Conservation (phyloP, 169 alveolate species). For the Cryptosporidium muris region DNA sequence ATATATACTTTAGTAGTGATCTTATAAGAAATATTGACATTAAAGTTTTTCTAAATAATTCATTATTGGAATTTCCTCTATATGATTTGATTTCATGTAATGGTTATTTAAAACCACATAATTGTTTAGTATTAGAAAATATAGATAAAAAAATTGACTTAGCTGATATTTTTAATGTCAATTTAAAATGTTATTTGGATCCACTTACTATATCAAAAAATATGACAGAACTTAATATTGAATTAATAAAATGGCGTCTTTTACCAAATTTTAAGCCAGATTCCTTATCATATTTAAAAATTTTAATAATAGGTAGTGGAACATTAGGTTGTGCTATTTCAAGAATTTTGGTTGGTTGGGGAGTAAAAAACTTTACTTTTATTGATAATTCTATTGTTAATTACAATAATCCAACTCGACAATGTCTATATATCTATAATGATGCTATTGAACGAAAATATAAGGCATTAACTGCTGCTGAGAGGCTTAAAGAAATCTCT, state of each 20-base stretch:
- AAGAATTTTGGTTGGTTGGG: slow-evolving; percentile 88
- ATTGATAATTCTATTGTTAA: slow-evolving; percentile 87
- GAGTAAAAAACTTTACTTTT: slow-evolving; percentile 85
- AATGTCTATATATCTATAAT: slow-evolving; percentile 85
- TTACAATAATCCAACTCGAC: slow-evolving; percentile 88
- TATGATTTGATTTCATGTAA: not conserved
- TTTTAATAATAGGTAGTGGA: slow-evolving; percentile 85
- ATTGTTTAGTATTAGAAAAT: not conserved
- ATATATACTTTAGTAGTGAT: not conserved
- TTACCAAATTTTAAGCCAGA: slow-evolving; percentile 82
- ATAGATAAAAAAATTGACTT: not conserved
- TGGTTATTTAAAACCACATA: not conserved
- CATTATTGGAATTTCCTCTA: no score
- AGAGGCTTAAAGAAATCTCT: slow-evolving; percentile 81
- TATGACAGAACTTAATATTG: slow-evolving; percentile 77
- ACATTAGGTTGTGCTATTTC: slow-evolving; percentile 81
- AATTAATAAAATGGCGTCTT: slow-evolving; percentile 90
- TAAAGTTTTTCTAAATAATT: no score
- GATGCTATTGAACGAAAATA: slow-evolving; percentile 79
- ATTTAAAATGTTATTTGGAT: slow-evolving; percentile 19
- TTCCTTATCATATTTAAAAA: slow-evolving; percentile 74
- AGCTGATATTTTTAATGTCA: slow-evolving; percentile 1
- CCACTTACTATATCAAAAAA: slow-evolving; percentile 25
- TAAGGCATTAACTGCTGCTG: slow-evolving; percentile 87
- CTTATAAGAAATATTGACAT: no score